A percentile compares a stretch with the other conserved stretches of the same genome.
Conservation (phyloP, 2,329 filamentous ascomycete species). For the Diaporthe longicolla region DNA sequence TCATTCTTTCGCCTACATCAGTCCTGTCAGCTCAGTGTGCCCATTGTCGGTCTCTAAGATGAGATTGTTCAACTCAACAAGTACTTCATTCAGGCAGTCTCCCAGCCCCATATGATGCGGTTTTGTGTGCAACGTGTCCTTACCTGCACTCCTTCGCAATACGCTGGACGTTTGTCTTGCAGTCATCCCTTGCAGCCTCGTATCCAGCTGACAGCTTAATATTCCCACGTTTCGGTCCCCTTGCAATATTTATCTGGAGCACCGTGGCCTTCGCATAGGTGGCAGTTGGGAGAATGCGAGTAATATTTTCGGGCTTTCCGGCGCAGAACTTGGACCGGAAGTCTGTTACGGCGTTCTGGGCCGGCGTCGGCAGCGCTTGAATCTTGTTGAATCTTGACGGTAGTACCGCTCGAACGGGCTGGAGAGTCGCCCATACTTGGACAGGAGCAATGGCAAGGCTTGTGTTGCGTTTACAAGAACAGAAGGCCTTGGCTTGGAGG, state of each 20-base stretch:
- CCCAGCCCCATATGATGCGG: too few species aligned
- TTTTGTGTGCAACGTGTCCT: background rate
- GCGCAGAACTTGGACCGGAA: slow-evolving; percentile 60
- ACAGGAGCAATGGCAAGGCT: too few species aligned
- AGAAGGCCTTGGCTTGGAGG: background rate
- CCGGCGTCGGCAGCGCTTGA: background rate
- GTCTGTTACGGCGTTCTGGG: slow-evolving; percentile 43
- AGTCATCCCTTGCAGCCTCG: slow-evolving; percentile 57
- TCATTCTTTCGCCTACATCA: slow-evolving; percentile 55
- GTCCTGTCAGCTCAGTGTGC: background rate
- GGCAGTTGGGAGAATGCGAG: slow-evolving; percentile 59
- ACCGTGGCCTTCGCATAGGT: slow-evolving; percentile 57
- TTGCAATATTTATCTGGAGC: slow-evolving; percentile 46
- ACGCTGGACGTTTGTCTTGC: slow-evolving; percentile 55
- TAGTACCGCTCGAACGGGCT: too few species aligned
- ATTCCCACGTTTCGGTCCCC: slow-evolving; percentile 47
- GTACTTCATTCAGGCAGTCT: too few species aligned
- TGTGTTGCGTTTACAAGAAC: background rate
- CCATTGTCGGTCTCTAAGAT: too few species aligned
- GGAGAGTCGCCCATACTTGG: background rate
- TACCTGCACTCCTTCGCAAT: slow-evolving; percentile 57
- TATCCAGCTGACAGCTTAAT: slow-evolving; percentile 59
- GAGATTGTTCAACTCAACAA: too few species aligned
- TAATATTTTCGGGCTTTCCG: slow-evolving; percentile 58
- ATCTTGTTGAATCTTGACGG: background rate